Base-by-base conservation (phyloP, 495 filamentous ascomycete genomes). In the Alectoria sarmentosa region DNA sequence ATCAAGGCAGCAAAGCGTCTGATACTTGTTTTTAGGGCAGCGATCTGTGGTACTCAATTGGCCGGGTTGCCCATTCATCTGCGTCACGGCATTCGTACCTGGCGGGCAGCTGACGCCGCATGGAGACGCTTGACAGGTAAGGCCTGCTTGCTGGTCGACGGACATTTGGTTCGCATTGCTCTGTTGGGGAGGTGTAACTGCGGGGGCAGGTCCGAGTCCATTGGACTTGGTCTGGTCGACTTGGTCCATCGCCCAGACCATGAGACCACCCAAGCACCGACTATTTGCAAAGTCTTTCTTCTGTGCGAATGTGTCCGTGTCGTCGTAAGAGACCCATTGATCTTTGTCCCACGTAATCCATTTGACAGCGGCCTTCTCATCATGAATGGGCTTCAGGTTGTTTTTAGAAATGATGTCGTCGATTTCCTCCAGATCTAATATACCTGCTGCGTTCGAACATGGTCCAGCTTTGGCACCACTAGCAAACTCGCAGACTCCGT, bases 261-360 rank as follows among this genome's bases (percentile, higher is more conserved):
- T 75, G 1, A 74, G 60, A 23, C 80, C 80, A 21, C 77, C 76
- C 3, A 82, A 62, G 59, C 79, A 78, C 21, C 66, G 49, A 8
- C 48, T 52, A 39, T 69, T 72, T 11, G 76, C 78, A 66, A 66
- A 82, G 9, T 78, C 67, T 21, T 65, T 72, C 66, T 82, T 83
- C 55, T 74, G 34, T 41, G 71, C 54, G 26, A 77, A 66, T 0
- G 80, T 83, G 3, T 76, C 69, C 14, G 34, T 61, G 60, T 80
- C 74, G 46, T 82, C 80, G 64, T 73, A 80, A 0, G 73, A 67
- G 1, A 80, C 69, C 75, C 80, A 80, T 62, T 82, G 76, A 42
- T 80, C 73, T 4, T 26, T 63, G 28, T 73, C 71, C 61, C 69
- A 81, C 0, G 65, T 70, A 4, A 78, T 64, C 52, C 54, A 64